Percentiles rank a stretch among this genome's conserved stretches.
Conservation (phyloP, 169 alveolate genomes). For the Neospora caninum region DNA sequence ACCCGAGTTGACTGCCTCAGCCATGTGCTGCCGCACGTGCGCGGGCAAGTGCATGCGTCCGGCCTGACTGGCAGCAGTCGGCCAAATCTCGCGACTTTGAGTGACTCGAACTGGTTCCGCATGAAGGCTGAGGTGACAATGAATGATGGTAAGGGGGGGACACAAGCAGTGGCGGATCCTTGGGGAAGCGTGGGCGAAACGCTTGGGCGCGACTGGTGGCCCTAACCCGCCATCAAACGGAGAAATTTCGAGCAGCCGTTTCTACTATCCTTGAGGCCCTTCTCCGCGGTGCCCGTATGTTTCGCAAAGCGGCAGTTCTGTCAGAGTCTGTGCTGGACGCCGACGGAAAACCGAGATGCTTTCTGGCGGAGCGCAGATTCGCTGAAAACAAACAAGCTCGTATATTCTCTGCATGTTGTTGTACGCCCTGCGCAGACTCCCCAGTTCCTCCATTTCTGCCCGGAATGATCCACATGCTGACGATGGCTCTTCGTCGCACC, state of each 20-base stretch:
- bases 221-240: too few relatives aligned
- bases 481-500: background rate
- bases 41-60: background rate
- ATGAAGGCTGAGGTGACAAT: background rate
- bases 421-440: background rate
- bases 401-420: too few relatives aligned
- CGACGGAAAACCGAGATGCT: too few relatives aligned
- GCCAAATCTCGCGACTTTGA: background rate
- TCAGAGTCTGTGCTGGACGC: too few relatives aligned
- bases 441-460: background rate
- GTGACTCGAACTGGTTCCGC: background rate
- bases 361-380: too few relatives aligned
- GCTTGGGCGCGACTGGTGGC: too few relatives aligned
- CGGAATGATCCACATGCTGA: background rate
- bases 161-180: background rate
- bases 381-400: too few relatives aligned
- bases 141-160: background rate
- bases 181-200: too few relatives aligned
- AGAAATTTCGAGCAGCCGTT: too few relatives aligned
- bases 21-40: background rate
- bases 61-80: background rate
- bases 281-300: too few relatives aligned
- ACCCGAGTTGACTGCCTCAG: background rate
- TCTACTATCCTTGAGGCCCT: too few relatives aligned
- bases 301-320: too few relatives aligned